Conservation (phyloP, 1,284 basidiomycete genomes). For the Trichosporon faecale region DNA sequence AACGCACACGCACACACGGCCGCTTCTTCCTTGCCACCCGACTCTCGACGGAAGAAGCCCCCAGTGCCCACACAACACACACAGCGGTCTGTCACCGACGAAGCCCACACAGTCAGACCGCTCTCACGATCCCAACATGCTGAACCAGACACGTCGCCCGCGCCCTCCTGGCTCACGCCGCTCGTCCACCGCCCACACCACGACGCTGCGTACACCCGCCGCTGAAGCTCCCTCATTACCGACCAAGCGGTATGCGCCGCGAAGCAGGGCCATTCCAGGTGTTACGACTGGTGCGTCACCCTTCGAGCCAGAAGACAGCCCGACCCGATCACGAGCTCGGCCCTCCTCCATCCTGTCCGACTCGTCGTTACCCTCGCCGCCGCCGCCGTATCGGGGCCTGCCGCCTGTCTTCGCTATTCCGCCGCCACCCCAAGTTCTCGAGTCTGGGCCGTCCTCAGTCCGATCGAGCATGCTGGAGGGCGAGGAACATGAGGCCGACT, state of each 20-base stretch:
- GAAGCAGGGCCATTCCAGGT: not conserved
- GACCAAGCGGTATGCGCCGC: not conserved
- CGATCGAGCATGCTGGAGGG: slow-evolving; percentile 19
- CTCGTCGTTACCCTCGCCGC: not conserved
- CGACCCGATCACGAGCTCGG: not conserved
- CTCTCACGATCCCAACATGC: not conserved
- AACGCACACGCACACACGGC: not conserved
- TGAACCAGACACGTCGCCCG: not conserved
- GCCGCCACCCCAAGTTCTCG: slow-evolving; percentile 21
- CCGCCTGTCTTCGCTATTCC: slow-evolving; percentile 11
- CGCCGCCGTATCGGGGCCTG: not conserved
- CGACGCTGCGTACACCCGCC: not conserved
- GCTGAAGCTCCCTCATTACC: slow-evolving; percentile 4
- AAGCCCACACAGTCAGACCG: not conserved
- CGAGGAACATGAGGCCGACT: not conserved
- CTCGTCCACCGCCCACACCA: not conserved
- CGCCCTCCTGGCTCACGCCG: slow-evolving; percentile 1
- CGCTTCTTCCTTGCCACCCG: not conserved
- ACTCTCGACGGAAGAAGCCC: not conserved
- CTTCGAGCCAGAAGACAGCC: not conserved
- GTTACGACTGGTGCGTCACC: not conserved
- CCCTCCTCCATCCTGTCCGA: slow-evolving; percentile 1
- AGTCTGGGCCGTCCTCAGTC: slow-evolving; percentile 25
- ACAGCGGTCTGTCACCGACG: not conserved
- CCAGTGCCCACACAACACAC: not conserved